Evolutionary conservation across 352 stramenopile genomes (phyloP).

Genomic region (Globisporangium middletonii): DNA sequence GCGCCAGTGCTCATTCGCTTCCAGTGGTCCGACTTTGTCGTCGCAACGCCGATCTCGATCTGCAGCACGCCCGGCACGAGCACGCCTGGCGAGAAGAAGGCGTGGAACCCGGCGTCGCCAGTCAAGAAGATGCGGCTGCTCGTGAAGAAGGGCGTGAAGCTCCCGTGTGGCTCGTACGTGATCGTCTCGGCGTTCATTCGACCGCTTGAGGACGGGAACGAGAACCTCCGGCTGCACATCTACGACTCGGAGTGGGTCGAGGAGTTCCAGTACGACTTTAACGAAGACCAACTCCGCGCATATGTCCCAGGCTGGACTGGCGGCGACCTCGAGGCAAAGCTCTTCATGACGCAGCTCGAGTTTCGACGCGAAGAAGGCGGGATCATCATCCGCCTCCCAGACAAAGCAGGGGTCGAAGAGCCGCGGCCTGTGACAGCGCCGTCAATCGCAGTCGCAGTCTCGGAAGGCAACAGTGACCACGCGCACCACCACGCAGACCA

Average conservation of each 20-base stretch:
- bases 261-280: constrained; percentile 75
- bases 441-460: background rate
- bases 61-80: background rate
- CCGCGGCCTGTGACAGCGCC: too few species aligned
- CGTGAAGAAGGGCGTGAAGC: constrained; percentile 47
- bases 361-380: constrained; percentile 55
- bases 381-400: constrained; percentile 65
- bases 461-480: constrained; percentile 5
- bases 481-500: background rate
- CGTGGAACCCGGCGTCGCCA: constrained; percentile 20
- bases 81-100: constrained; percentile 4
- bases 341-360: constrained; percentile 47
- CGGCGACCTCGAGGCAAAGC: constrained; percentile 27
- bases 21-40: constrained; percentile 70
- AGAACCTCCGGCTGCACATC: constrained; percentile 64
- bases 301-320: constrained; percentile 39
- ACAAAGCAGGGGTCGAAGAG: constrained; percentile 15
- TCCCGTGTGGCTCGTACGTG: constrained; percentile 56
- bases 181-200: constrained; percentile 65
- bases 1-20: constrained; percentile 56
- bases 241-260: constrained; percentile 68
- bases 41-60: constrained; percentile 38
- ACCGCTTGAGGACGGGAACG: constrained; percentile 63
- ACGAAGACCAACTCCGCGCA: constrained; percentile 49
- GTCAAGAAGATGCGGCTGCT: constrained; percentile 56